These are phyloP conservation scores for Pyrenophora teres DNA, from an alignment of 2,329 filamentous ascomycete genomes.

Conservation along the genomic window DNA sequence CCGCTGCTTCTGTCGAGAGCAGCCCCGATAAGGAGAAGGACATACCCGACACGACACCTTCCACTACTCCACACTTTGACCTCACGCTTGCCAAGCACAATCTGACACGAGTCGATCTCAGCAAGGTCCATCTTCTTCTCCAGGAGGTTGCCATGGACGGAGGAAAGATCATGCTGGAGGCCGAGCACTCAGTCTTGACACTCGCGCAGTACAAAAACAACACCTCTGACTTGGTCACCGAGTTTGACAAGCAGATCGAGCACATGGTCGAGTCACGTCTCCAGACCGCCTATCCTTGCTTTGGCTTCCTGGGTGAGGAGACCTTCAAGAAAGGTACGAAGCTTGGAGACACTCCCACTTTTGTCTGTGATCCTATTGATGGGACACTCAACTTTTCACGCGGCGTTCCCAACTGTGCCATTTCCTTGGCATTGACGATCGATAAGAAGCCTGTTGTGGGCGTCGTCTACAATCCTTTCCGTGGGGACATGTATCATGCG, in stretches of 20 bases:
- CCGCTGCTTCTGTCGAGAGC: neutral
- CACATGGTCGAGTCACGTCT: conserved; percentile 54
- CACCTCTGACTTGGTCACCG: conserved; percentile 59
- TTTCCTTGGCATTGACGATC: conserved; percentile 41
- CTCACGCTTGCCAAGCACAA: conserved; percentile 22
- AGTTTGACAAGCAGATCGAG: conserved; percentile 61
- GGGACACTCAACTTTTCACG: conserved; percentile 49
- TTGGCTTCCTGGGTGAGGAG: conserved; percentile 49
- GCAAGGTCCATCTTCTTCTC: conserved; percentile 24
- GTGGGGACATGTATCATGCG: conserved; percentile 42
- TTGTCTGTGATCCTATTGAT: conserved; percentile 48
- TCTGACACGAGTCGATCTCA: conserved; percentile 19
- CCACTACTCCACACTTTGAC: conserved; percentile 19
- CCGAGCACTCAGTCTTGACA: conserved; percentile 34
- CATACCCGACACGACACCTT: conserved; percentile 13
- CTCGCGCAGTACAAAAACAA: conserved; percentile 40
- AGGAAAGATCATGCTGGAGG: conserved; percentile 42
- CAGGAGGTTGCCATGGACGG: conserved; percentile 34
- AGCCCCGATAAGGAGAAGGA: conserved; percentile 3
- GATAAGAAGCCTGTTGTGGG: conserved; percentile 43
- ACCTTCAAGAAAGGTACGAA: conserved; percentile 39
- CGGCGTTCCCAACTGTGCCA: conserved; percentile 44
- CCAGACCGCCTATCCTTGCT: conserved; percentile 52
- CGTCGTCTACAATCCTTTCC: conserved; percentile 45
- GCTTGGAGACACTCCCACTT: conserved; percentile 39